Conservation (phyloP, 768 basidiomycete species). For the Boletus vinaceobasis region DNA sequence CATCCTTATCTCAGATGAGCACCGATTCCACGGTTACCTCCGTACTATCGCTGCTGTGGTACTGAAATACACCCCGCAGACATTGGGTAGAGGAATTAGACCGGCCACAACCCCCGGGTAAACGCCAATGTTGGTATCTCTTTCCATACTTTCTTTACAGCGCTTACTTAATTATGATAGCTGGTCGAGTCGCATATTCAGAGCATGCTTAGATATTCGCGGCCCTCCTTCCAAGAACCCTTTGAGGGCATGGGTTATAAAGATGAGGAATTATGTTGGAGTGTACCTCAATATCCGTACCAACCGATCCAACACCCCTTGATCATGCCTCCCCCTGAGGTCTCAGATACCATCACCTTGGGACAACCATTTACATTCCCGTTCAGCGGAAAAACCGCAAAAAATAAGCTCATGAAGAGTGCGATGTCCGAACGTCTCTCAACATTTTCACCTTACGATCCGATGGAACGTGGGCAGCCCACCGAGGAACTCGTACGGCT, state of each 20-base stretch:
- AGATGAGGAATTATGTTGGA: constrained; percentile 4
- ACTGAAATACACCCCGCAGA: background rate
- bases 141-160: background rate
- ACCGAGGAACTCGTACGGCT: constrained; percentile 34
- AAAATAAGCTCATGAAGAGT: constrained; percentile 33
- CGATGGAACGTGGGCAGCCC: constrained; percentile 28
- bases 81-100: background rate
- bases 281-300: constrained; percentile 12
- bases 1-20: background rate
- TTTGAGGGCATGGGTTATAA: constrained; percentile 17
- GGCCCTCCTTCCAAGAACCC: constrained; percentile 11
- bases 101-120: background rate
- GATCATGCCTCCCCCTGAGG: constrained; percentile 15
- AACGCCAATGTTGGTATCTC: constrained; percentile 2
- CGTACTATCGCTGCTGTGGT: background rate
- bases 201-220: constrained; percentile 16
- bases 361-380: constrained; percentile 26
- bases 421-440: constrained; percentile 36
- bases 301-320: constrained; percentile 12
- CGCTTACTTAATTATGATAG: constrained; percentile 1
- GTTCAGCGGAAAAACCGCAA: constrained; percentile 29
- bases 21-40: background rate
- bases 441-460: constrained; percentile 31
- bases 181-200: background rate
- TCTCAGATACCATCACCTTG: constrained; percentile 19